phyloP scores from a whole-genome alignment of 2,329 filamentous ascomycete genomes.

The Chaetomium strumarium region DNA sequence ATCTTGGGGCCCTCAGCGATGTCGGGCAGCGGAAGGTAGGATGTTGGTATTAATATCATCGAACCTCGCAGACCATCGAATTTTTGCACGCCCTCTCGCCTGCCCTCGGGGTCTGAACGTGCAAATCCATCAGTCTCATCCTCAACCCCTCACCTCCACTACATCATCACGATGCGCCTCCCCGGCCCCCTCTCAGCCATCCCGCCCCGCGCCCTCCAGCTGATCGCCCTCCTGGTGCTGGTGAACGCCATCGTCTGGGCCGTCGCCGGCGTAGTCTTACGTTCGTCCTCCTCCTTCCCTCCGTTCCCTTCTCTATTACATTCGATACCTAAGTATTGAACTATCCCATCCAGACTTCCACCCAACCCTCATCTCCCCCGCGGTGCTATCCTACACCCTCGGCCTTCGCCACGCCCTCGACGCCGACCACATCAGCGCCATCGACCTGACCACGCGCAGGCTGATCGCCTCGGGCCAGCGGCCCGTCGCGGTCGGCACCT shows the following conservation, averaged over 20 bases:
- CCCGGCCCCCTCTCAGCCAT: slow-evolving; percentile 25
- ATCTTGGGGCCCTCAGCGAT: neutral
- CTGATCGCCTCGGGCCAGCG: slow-evolving; percentile 79
- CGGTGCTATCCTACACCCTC: slow-evolving; percentile 79
- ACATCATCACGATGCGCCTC: slow-evolving; percentile 10
- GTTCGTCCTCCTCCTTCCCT: neutral
- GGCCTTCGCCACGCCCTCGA: slow-evolving; percentile 93
- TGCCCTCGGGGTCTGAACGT: too few relatives aligned
- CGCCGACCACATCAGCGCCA: slow-evolving; percentile 83
- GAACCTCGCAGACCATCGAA: neutral
- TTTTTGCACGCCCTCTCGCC: too few relatives aligned
- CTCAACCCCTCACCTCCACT: too few relatives aligned
- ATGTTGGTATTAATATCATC: neutral
- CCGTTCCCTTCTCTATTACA: neutral
- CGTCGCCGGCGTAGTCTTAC: slow-evolving; percentile 33
- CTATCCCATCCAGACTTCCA: slow-evolving; percentile 33
- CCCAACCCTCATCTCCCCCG: slow-evolving; percentile 65
- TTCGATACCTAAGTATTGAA: too few relatives aligned
- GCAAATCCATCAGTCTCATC: too few relatives aligned
- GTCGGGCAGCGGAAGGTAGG: neutral
- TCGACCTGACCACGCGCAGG: slow-evolving; percentile 89
- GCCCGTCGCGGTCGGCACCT: slow-evolving; percentile 88
- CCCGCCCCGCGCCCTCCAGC: slow-evolving; percentile 34
- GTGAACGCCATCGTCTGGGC: slow-evolving; percentile 53
- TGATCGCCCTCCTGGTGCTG: slow-evolving; percentile 45